phyloP scores from a whole-genome alignment of 306 rosid species.

The Boehmeria nivea region DNA sequence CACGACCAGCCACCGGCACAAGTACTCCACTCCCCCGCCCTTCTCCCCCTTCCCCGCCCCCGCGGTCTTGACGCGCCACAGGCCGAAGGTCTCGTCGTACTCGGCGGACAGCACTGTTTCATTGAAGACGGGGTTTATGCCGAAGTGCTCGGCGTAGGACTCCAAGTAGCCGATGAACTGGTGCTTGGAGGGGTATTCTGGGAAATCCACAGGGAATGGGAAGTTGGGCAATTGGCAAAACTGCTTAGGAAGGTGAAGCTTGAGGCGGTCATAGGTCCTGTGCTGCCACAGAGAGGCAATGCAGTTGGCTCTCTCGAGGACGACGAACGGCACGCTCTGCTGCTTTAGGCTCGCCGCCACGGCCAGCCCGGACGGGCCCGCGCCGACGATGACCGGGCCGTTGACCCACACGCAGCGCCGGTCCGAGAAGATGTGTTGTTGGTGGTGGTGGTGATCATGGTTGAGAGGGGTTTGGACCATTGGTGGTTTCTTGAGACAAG shows the following conservation, averaged over 20 bases:
- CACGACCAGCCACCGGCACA: constrained; percentile 90
- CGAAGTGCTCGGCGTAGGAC: constrained; percentile 65
- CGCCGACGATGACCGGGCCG: constrained; percentile 86
- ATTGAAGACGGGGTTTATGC: constrained; percentile 65
- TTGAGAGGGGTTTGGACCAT: constrained; percentile 22
- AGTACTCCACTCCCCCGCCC: constrained; percentile 58
- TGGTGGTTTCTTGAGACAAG: constrained; percentile 40
- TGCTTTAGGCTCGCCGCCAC: constrained; percentile 74
- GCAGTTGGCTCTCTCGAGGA: constrained; percentile 75
- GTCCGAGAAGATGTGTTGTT: constrained; percentile 23
- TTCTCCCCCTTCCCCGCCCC: constrained; percentile 47
- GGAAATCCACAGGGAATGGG: constrained; percentile 64
- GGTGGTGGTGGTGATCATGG: constrained; percentile 28
- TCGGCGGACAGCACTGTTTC: constrained; percentile 86
- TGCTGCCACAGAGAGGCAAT: constrained; percentile 90
- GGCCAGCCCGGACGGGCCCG: constrained; percentile 90
- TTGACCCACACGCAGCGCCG: constrained; percentile 63
- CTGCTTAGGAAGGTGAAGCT: constrained; percentile 87
- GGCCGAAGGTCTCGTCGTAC: constrained; percentile 70
- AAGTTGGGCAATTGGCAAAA: constrained; percentile 75
- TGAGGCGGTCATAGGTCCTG: constrained; percentile 72
- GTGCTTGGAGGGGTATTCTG: constrained; percentile 71
- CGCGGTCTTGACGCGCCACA: constrained; percentile 68
- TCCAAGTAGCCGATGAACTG: constrained; percentile 81
- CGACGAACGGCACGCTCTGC: constrained; percentile 68